These are phyloP conservation scores for Aspergillus homomorphus DNA, from an alignment of 495 filamentous ascomycete species.

Conservation along the genomic window DNA sequence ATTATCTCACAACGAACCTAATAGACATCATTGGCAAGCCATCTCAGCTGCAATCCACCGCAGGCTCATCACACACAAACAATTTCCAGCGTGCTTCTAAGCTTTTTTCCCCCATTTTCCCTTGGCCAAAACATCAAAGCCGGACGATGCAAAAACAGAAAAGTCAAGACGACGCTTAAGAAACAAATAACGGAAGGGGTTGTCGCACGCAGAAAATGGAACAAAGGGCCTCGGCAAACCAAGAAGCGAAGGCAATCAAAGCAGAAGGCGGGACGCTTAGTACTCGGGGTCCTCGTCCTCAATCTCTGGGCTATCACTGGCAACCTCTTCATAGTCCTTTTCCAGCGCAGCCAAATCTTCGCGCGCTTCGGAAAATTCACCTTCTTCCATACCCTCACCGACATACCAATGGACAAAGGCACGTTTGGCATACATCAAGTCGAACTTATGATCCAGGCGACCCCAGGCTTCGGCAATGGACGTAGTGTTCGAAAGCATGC, in stretches of 20 bases:
- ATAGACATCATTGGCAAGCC: not conserved
- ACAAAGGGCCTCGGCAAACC: constrained; percentile 24
- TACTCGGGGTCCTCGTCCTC: constrained; percentile 71
- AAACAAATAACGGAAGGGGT: constrained; percentile 27
- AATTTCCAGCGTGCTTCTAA: not conserved
- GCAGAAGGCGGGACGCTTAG: constrained; percentile 35
- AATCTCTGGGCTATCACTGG: constrained; percentile 61
- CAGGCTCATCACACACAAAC: not conserved
- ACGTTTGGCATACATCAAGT: constrained; percentile 95
- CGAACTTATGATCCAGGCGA: constrained; percentile 88
- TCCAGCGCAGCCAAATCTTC: constrained; percentile 86
- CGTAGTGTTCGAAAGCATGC: constrained; percentile 90
- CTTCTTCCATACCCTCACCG: constrained; percentile 94
- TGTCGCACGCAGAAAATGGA: constrained; percentile 27
- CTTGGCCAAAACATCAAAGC: constrained; percentile 10
- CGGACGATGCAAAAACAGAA: constrained; percentile 4
- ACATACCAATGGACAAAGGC: constrained; percentile 97
- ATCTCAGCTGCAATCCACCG: not conserved
- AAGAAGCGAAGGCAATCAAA: constrained; percentile 23
- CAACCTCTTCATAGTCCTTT: constrained; percentile 93
- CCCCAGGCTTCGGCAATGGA: constrained; percentile 89
- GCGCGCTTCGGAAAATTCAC: constrained; percentile 86
- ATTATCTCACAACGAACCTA: constrained; percentile 3
- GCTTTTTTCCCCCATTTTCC: constrained; percentile 5
- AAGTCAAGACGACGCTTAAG: constrained; percentile 25